Conservation (phyloP, 805 yeast species). For the Kazachstania kunashirensis region DNA sequence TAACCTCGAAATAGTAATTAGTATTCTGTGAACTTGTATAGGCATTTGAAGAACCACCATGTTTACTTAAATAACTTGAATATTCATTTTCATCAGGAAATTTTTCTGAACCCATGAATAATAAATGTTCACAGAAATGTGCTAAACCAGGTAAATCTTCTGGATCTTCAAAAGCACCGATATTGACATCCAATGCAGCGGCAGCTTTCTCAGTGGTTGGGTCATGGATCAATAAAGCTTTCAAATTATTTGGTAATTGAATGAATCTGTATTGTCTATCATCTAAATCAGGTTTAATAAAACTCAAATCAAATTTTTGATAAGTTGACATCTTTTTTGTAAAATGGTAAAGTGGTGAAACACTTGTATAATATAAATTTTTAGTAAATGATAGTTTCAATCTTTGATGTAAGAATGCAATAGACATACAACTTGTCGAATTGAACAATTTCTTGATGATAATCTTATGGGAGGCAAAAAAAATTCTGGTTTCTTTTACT, state of each 20-base stretch:
- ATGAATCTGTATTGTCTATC: conserved; percentile 67
- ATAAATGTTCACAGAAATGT: conserved; percentile 64
- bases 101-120: conserved; percentile 74
- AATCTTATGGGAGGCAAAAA: no score
- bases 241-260: conserved; percentile 46
- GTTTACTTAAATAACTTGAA: conserved; percentile 63
- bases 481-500: no score
- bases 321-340: no score
- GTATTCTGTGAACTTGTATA: conserved; percentile 84
- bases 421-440: no score
- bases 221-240: conserved; percentile 57
- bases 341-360: no score
- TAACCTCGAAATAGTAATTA: conserved; percentile 81
- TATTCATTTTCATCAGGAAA: conserved; percentile 75
- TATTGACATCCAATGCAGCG: conserved; percentile 69
- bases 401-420: no score
- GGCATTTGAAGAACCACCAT: conserved; percentile 87
- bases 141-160: conserved; percentile 61
- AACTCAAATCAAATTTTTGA: no score
- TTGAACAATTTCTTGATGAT: no score
- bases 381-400: no score
- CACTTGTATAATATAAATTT: no score
- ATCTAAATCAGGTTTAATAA: conserved; percentile 44
- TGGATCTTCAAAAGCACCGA: conserved; percentile 67
- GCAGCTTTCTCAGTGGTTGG: conserved; percentile 65